These are phyloP conservation scores for Ustilago trichophora DNA, from an alignment of 1,284 basidiomycete genomes.

Conservation along the genomic window DNA sequence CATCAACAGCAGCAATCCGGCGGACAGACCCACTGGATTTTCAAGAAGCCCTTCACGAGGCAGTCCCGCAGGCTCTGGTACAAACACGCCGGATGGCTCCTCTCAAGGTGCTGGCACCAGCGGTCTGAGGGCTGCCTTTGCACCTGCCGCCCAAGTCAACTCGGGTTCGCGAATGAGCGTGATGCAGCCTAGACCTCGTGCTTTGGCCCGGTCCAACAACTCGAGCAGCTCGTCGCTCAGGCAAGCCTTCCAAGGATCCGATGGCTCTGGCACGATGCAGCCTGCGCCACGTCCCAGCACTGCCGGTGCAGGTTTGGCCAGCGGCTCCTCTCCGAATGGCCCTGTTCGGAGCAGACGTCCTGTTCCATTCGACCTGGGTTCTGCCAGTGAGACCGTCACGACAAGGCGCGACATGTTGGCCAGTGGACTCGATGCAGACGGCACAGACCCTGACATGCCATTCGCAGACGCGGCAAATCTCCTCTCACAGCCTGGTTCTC, in stretches of 20 bases:
- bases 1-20: conserved; percentile 9
- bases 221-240: conserved; percentile 43
- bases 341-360: conserved; percentile 13
- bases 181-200: conserved; percentile 38
- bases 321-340: conserved; percentile 1
- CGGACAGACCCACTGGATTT: not conserved
- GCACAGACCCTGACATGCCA: not conserved
- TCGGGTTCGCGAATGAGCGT: conserved; percentile 30
- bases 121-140: conserved; percentile 31
- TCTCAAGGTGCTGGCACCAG: conserved; percentile 15
- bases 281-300: conserved; percentile 3
- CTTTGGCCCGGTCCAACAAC: conserved; percentile 17
- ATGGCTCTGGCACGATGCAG: conserved; percentile 21
- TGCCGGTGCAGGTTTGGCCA: not conserved
- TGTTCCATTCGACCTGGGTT: conserved; percentile 18
- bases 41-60: conserved; percentile 10
- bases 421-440: not conserved
- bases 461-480: conserved; percentile 3
- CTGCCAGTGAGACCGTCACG: not conserved
- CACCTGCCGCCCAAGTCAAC: conserved; percentile 18
- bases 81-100: conserved; percentile 33
- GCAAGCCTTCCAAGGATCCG: conserved; percentile 16
- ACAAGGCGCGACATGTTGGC: not conserved
- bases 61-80: conserved; percentile 29
- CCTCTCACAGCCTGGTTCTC: not conserved